Conservation (phyloP, 495 filamentous ascomycete genomes). For the Tetracladium setigerum region DNA sequence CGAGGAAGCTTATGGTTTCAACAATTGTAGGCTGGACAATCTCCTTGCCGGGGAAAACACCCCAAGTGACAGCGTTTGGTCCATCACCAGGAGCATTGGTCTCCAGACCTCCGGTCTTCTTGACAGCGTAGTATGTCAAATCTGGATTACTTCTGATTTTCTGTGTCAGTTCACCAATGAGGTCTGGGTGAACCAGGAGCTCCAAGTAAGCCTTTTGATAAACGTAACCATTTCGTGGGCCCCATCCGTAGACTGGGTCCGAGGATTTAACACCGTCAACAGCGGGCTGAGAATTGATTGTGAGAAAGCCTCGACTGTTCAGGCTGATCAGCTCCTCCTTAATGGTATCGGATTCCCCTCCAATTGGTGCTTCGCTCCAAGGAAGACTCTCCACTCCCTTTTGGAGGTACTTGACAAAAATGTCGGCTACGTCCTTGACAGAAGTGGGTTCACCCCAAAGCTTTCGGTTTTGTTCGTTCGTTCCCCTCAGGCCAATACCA, state of each 20-base stretch:
- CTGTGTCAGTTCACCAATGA: constrained; percentile 70
- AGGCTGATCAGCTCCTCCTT: constrained; percentile 67
- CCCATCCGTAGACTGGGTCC: constrained; percentile 87
- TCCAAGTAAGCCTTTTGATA: constrained; percentile 99
- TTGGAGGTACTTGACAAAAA: constrained; percentile 78
- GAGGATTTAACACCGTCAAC: constrained; percentile 88
- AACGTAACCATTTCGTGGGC: constrained; percentile 88
- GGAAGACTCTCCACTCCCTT: constrained; percentile 76
- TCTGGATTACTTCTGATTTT: constrained; percentile 74
- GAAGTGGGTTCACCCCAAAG: constrained; percentile 85
- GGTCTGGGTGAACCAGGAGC: constrained; percentile 70
- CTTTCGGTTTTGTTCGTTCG: constrained; percentile 93
- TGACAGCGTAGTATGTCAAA: constrained; percentile 89
- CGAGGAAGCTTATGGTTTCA: constrained; percentile 93
- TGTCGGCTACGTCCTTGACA: constrained; percentile 67
- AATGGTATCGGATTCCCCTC: constrained; percentile 71
- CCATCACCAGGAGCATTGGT: constrained; percentile 81
- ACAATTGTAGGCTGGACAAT: constrained; percentile 99
- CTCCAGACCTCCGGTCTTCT: constrained; percentile 66
- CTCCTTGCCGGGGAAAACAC: constrained; percentile 97
- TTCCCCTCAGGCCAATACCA: constrained; percentile 90
- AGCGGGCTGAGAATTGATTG: constrained; percentile 96
- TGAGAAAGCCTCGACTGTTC: constrained; percentile 81
- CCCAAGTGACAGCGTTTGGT: constrained; percentile 97
- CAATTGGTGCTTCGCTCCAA: constrained; percentile 89